These are phyloP conservation scores for Cladosporium sp. DNA, from an alignment of 2,329 filamentous ascomycete species.

Conservation along the genomic window DNA sequence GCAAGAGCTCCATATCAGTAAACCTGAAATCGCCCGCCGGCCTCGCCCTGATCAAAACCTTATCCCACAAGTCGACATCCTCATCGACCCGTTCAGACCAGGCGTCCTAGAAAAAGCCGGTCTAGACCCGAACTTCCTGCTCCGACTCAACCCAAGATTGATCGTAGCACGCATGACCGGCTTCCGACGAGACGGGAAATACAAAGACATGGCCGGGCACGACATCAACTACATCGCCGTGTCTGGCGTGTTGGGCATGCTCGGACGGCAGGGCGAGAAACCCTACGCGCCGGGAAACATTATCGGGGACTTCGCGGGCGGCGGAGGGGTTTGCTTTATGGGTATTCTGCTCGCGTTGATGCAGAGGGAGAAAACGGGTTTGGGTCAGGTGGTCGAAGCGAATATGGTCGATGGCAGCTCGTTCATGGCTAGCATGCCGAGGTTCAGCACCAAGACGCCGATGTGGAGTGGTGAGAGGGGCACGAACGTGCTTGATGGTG, in stretches of 20 bases:
- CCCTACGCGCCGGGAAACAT: conserved; percentile 81
- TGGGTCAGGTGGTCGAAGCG: conserved; percentile 85
- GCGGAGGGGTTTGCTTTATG: conserved; percentile 75
- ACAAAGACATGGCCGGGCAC: conserved; percentile 84
- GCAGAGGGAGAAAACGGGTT: conserved; percentile 58
- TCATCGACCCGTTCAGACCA: conserved; percentile 92
- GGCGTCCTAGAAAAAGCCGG: conserved; percentile 83
- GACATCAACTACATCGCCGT: conserved; percentile 97
- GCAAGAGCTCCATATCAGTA: conserved; percentile 75
- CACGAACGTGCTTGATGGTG: conserved; percentile 75
- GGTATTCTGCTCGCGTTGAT: conserved; percentile 79
- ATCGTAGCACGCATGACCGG: conserved; percentile 86
- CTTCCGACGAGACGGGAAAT: conserved; percentile 82
- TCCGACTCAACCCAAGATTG: conserved; percentile 65
- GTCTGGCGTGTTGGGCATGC: conserved; percentile 70
- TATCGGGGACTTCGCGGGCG: conserved; percentile 86
- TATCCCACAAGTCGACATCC: conserved; percentile 66
- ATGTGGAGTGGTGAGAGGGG: conserved; percentile 64
- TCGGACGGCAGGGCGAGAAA: conserved; percentile 65
- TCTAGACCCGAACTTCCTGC: conserved; percentile 65
- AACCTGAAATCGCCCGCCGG: conserved; percentile 69
- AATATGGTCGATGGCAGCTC: conserved; percentile 93
- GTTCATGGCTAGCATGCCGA: conserved; percentile 74
- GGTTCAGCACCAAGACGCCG: conserved; percentile 61
- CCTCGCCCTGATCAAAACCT: conserved; percentile 59